Evolutionary conservation across 805 yeast species (phyloP).

Genomic region (Citeromyces matritensis): DNA sequence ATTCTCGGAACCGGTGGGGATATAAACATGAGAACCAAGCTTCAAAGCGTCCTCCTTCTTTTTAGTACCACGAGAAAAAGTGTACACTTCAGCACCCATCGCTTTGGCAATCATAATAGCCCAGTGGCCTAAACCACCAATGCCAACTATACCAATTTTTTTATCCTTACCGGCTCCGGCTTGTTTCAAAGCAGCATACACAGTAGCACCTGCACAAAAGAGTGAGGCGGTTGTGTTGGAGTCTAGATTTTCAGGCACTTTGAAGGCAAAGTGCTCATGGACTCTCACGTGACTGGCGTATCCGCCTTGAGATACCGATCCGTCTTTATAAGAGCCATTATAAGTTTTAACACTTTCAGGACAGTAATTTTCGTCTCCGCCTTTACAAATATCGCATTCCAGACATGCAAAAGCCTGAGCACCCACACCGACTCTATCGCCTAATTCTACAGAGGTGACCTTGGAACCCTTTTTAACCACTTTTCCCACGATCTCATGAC

Average conservation of each 20-base stretch:
- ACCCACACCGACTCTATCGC: constrained; percentile 74
- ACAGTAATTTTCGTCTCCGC: constrained; percentile 30
- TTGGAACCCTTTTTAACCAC: constrained; percentile 43
- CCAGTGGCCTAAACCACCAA: constrained; percentile 58
- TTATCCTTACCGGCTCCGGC: constrained; percentile 18
- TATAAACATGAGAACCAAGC: constrained; percentile 41
- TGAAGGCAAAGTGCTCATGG: constrained; percentile 47
- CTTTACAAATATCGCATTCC: constrained; percentile 43
- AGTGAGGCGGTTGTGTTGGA: constrained; percentile 52
- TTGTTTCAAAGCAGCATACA: constrained; percentile 49
- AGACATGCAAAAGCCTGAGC: constrained; percentile 51
- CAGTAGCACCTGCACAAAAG: constrained; percentile 68
- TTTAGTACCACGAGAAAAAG: constrained; percentile 31
- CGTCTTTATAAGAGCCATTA: constrained; percentile 12
- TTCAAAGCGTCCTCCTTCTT: constrained; percentile 36
- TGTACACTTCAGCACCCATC: constrained; percentile 46
- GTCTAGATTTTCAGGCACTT: constrained; percentile 39
- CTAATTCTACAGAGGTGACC: constrained; percentile 36
- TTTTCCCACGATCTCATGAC: constrained; percentile 53
- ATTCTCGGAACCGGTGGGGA: constrained; percentile 27
- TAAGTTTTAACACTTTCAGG: constrained; percentile 20
- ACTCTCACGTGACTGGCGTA: constrained; percentile 50
- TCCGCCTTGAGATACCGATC: constrained; percentile 38
- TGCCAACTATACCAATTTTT: constrained; percentile 44
- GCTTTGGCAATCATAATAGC: constrained; percentile 46